Evolutionary conservation across 208 protist species (phyloP), one percentile per base, ranked within the genome.

Genomic region (Trichomonas vaginalis): DNA sequence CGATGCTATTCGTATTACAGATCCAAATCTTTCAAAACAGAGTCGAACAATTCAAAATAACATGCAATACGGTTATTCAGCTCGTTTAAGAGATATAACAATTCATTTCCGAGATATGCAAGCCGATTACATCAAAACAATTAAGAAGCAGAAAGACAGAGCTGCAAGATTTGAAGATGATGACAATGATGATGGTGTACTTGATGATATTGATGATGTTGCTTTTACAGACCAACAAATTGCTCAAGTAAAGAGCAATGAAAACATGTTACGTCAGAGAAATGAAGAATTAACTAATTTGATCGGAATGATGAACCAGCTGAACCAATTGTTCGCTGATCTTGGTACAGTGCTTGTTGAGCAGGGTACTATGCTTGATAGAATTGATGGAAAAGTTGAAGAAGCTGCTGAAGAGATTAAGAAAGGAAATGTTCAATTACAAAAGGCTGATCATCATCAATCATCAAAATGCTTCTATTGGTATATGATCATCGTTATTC

Each of bases 61-160:
- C 45, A 48, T 92, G 40, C 40, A 92, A 51, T 48, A 92, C 35
- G 86, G 86, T 39, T 92, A 92, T 51, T 10, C 27, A 39, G 86
- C 86, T 0, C 86, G 86, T 56, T n/a, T 92, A 27, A 23, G 86
- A 39, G 86, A 92, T 15, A n/a, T 51, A 3, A 45, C 86, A 35
- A 51, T 92, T 92, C 45, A 27, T 10, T 92, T 92, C 86, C 23
- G 86, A 39, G 86, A 92, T 17, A 92, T 92, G 86, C 86, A 92
- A 15, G 17, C 45, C 15, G 17, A 92, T 17, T 92, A 92, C n/a
- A 14, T 51, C 0, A 48, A 51, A 92, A 35, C 15, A 51, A 35
- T 92, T 10, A 47, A 88, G 8, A 46, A 27, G 3, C 14, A 45
- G 8, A 92, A 51, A 92, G 17, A 42, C 21, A 48, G n/a, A 6